phyloP scores from a whole-genome alignment of 1,284 basidiomycete genomes.

The Cryptococcus sp. region DNA sequence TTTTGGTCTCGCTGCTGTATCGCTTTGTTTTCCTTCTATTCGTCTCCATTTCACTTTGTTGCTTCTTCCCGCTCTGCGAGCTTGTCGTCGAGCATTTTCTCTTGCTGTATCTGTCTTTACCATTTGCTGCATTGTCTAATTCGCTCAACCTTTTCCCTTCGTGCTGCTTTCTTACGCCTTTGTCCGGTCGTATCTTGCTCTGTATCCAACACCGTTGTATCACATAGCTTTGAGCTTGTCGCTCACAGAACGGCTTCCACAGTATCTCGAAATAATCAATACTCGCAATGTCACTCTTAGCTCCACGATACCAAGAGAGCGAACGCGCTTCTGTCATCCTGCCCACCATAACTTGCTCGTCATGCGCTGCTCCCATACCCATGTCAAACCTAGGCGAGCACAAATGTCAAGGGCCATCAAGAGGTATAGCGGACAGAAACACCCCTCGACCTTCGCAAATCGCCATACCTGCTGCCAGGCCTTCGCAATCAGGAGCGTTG shows the following conservation, averaged over 20 bases:
- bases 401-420: constrained; percentile 57
- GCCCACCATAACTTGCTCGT: constrained; percentile 79
- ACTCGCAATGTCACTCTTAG: constrained; percentile 31
- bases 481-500: constrained; percentile 21
- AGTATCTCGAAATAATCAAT: too few species aligned
- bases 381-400: constrained; percentile 72
- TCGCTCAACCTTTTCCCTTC: not conserved
- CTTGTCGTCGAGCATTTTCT: not conserved
- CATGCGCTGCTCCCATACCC: constrained; percentile 67
- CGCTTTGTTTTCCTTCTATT: not conserved
- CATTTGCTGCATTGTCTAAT: not conserved
- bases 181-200: not conserved
- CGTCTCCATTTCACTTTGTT: not conserved
- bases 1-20: not conserved
- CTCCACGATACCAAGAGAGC: constrained; percentile 20
- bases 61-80: constrained; percentile 6
- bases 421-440: constrained; percentile 32
- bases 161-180: not conserved
- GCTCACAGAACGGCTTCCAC: not conserved
- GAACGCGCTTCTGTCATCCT: constrained; percentile 71
- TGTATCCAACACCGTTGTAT: not conserved
- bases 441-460: constrained; percentile 34
- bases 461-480: constrained; percentile 24
- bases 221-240: not conserved
- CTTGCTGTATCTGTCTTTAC: not conserved